Evolutionary conservation across 352 stramenopile genomes (phyloP), one percentile per base, ranked within the genome.

Genomic region (Pythium brassicae): DNA sequence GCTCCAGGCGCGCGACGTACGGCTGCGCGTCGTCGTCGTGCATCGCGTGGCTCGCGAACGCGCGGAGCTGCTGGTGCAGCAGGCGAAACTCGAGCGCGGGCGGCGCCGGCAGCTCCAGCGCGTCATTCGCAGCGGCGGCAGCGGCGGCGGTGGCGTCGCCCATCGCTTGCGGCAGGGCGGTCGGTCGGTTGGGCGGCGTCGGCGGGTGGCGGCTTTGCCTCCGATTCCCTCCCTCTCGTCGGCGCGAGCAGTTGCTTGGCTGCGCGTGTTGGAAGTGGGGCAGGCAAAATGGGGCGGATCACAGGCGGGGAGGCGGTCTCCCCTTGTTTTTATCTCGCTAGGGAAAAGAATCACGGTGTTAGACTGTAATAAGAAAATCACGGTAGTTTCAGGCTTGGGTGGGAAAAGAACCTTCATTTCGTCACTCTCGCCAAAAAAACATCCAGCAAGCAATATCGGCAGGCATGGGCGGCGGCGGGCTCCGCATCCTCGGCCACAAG

Each of bases 401-500:
- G n/a, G n/a, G n/a, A n/a, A 9, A 35, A 35, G 9, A 37, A 14
- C 32, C 32, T 37, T 11, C 32, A 37, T 37, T 37, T 37, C 32
- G 19, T 43, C 50, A 50, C n/a, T 29, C 23, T 32, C 27, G 12
- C 25, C 20, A 54, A 27, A 46, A 48, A 29, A 55, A n/a, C n/a
- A n/a, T n/a, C n/a, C n/a, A n/a, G n/a, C n/a, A n/a, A 59, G 42
- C 26, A 25, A 32, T 7, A 51, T 14, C 7, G 2, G 20, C 35
- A 26, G 37, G 37, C 29, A 88, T 88, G 78, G 78, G 78, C 59
- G 78, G 78, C 26, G 78, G 78, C 39, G 78, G 78, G n/a, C 56
- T 89, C 26, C 78, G 74, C 23, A 81, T 89, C 50, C 64, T 89
- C 9, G 71, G 71, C 7, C 78, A 89, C 54, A 94, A 94, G 72